These are phyloP conservation scores for Phialemonium atrogriseum DNA, from an alignment of 2,329 filamentous ascomycete species.

Conservation along the genomic window DNA sequence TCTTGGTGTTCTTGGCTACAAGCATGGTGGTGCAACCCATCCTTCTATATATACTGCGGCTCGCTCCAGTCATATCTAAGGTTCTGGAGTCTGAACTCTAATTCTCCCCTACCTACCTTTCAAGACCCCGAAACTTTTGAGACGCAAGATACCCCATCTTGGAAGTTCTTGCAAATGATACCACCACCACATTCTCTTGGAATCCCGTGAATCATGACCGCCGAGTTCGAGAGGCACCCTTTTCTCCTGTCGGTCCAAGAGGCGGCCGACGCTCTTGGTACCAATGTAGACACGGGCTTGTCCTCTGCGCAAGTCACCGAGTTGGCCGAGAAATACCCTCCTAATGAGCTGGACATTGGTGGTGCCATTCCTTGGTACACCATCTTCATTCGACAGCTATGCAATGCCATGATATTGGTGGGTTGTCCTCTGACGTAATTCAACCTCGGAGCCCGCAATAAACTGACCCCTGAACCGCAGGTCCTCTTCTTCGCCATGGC, in stretches of 20 bases:
- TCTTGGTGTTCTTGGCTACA: too few species aligned
- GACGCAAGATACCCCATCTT: neutral
- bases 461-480: slow-evolving; percentile 39
- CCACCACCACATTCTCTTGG: slow-evolving; percentile 4
- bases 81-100: slow-evolving; percentile 1
- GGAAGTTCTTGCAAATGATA: slow-evolving; percentile 1
- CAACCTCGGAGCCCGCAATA: slow-evolving; percentile 19
- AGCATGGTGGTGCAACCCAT: too few species aligned
- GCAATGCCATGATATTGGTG: slow-evolving; percentile 71
- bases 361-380: slow-evolving; percentile 62
- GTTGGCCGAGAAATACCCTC: slow-evolving; percentile 51
- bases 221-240: slow-evolving; percentile 44
- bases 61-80: too few species aligned
- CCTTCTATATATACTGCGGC: too few species aligned
- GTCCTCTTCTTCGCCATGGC: slow-evolving; percentile 73
- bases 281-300: slow-evolving; percentile 60
- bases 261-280: slow-evolving; percentile 53
- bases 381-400: slow-evolving; percentile 63
- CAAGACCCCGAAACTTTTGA: too few species aligned
- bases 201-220: slow-evolving; percentile 27
- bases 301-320: slow-evolving; percentile 49
- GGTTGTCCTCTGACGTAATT: slow-evolving; percentile 16
- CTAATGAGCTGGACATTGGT: slow-evolving; percentile 63
- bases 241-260: slow-evolving; percentile 54
- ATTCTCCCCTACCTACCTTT: too few species aligned